Evolutionary conservation across 192 early-diverging fungal genomes (phyloP), one percentile per base, ranked within the genome.

Genomic region (Chytriomyces sp.): DNA sequence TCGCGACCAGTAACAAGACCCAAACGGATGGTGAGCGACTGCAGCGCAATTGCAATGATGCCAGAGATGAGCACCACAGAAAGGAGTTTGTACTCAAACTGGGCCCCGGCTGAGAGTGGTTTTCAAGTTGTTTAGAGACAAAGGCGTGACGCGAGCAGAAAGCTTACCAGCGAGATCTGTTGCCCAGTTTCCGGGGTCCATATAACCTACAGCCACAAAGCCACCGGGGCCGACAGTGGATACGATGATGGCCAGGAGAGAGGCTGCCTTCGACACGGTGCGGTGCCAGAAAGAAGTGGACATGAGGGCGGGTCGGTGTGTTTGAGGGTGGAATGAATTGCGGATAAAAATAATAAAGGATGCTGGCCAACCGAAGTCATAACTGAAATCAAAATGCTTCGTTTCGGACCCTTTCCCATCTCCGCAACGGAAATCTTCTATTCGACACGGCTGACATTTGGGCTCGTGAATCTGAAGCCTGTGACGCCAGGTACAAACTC

Each of bases 391-490:
- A 6, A 64, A 64, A 64, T 64, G 26, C 86, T 89, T 64, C 61
- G 71, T 9, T 97, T 97, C 86, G 96, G 95, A 11, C 93, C 92
- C 45, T 86, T 91, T 70, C 67, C 75, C 23, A 92, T 97, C 61
- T 71, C 82, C 6, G 84, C 87, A n/a, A 81, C 82, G 23, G 91
- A 98, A 77, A 84, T 92, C 53, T 98, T 98, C 82, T 84, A 90
- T 66, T 84, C 83, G 67, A 88, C 94, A 7, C 83, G 87, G 65
- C 82, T 91, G n/a, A 86, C 86, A 28, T 87, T 92, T 45, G 96
- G 91, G 0, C 79, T 98, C 10, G 96, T 97, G 97, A 97, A 79
- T 86, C 95, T n/a, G 97, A 97, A 80, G 96, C 97, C 16, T 89
- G 95, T 57, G 87, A 89, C 0, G 93, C 92, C 53, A 35, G 35